These are phyloP conservation scores for Ophiostoma angusticollis DNA, from an alignment of 2,329 filamentous ascomycete species.

Conservation along the genomic window DNA sequence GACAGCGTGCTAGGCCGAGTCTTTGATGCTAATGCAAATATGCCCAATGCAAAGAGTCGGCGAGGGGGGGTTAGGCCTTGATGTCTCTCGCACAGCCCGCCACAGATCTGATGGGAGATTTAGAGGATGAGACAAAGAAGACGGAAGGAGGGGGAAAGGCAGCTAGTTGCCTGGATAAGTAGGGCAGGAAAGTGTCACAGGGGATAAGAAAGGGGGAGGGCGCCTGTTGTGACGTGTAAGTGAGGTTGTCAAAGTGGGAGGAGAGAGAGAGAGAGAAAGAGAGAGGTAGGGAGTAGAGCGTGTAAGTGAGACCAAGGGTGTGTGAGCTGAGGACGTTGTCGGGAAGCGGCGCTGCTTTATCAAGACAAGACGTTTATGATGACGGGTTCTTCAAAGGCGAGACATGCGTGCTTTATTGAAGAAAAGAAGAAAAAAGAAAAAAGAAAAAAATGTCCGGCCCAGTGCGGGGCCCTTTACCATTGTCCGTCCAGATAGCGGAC, in stretches of 20 bases:
- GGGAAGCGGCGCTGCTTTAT: slow-evolving; percentile 11
- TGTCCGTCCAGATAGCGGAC: slow-evolving; percentile 27
- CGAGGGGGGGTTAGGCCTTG: neutral
- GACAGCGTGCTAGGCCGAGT: neutral
- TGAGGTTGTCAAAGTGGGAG: neutral
- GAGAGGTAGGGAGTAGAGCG: neutral
- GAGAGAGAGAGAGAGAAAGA: neutral
- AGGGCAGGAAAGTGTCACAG: neutral
- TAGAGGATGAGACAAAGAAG: neutral
- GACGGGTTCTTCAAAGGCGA: slow-evolving; percentile 32
- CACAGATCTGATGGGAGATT: too few species aligned
- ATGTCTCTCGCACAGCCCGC: neutral
- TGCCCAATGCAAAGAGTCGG: slow-evolving; percentile 35
- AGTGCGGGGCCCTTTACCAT: slow-evolving; percentile 35
- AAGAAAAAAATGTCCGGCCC: slow-evolving; percentile 18
- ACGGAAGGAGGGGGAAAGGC: neutral
- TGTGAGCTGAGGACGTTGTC: slow-evolving; percentile 28
- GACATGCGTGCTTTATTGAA: slow-evolving; percentile 55
- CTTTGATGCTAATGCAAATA: slow-evolving; percentile 32
- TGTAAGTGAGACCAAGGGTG: slow-evolving; percentile 12
- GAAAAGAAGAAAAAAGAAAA: slow-evolving; percentile 27
- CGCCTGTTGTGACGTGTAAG: slow-evolving; percentile 11
- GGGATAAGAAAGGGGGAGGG: neutral
- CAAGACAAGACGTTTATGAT: too few species aligned
- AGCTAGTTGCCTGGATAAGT: neutral